Evolutionary conservation across 352 stramenopile species (phyloP).

Genomic region (Saprolegnia parasitica): DNA sequence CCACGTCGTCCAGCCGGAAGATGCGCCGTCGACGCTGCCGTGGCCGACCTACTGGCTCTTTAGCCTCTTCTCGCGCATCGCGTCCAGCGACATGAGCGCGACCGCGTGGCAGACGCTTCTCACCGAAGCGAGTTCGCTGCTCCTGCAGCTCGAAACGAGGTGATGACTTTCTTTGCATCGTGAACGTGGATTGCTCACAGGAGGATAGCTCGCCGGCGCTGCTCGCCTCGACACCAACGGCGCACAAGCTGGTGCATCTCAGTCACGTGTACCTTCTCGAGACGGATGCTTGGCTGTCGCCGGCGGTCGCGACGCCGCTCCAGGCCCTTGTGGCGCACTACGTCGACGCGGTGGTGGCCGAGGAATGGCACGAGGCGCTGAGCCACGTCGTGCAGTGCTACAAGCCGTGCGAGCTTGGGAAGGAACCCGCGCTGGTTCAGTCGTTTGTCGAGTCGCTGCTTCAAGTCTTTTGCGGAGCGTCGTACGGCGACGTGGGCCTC

Average conservation of each 20-base stretch:
- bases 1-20: background rate
- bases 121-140: background rate
- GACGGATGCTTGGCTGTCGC: conserved; percentile 7
- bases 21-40: background rate
- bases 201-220: conserved; percentile 2
- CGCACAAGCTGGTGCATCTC: conserved; percentile 17
- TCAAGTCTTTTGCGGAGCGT: conserved; percentile 23
- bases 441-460: conserved; percentile 21
- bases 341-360: background rate
- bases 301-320: background rate
- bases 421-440: background rate
- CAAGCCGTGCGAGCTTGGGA: conserved; percentile 1
- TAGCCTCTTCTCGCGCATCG: conserved; percentile 14
- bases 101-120: conserved; percentile 15
- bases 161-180: conserved; percentile 2
- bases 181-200: too few relatives aligned
- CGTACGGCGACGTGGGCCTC: conserved; percentile 16
- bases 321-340: conserved; percentile 14
- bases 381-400: background rate
- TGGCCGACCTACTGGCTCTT: conserved; percentile 13
- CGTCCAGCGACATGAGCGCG: background rate
- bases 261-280: conserved; percentile 24
- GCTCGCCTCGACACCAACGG: background rate
- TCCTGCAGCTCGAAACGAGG: conserved; percentile 19
- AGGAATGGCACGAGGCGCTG: background rate